phyloP scores from a whole-genome alignment of 108 stramenopile species.

The Epithemia pelagica region DNA sequence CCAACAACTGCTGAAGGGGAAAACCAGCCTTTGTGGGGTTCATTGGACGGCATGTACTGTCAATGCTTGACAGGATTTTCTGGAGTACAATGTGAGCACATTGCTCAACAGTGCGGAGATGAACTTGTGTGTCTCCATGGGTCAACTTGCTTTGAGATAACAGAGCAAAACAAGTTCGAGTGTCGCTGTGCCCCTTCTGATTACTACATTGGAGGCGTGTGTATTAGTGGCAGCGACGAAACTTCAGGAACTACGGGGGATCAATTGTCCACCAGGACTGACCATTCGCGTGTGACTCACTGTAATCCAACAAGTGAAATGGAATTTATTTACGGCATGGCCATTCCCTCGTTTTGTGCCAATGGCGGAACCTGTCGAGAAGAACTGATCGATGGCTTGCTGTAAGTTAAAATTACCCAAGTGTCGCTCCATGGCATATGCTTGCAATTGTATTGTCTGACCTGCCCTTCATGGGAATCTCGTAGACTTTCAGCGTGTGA shows the following conservation, averaged over 20 bases:
- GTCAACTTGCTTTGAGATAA: constrained; percentile 25
- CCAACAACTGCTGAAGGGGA: background rate
- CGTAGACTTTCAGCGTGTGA: constrained; percentile 14
- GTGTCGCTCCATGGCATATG: too few relatives aligned
- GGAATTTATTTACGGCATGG: constrained; percentile 1
- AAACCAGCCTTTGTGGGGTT: background rate
- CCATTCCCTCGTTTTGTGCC: constrained; percentile 3
- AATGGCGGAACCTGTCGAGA: constrained; percentile 6
- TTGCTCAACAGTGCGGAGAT: constrained; percentile 27
- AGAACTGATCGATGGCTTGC: background rate
- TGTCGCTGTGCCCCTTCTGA: constrained; percentile 10
- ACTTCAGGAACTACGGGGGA: background rate
- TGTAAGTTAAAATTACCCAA: too few relatives aligned
- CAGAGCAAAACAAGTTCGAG: constrained; percentile 23
- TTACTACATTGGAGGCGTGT: background rate
- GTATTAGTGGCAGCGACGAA: background rate
- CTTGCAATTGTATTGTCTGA: too few relatives aligned
- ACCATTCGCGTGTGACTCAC: background rate
- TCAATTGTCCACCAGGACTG: background rate
- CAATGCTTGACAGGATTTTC: constrained; percentile 21
- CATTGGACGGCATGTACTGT: background rate
- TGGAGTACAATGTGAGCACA: constrained; percentile 24
- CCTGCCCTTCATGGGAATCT: too few relatives aligned
- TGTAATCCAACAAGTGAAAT: background rate
- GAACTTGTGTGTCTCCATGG: constrained; percentile 43